Base-by-base conservation (phyloP, 257 asterid species). In the Gardenia jasminoides region DNA sequence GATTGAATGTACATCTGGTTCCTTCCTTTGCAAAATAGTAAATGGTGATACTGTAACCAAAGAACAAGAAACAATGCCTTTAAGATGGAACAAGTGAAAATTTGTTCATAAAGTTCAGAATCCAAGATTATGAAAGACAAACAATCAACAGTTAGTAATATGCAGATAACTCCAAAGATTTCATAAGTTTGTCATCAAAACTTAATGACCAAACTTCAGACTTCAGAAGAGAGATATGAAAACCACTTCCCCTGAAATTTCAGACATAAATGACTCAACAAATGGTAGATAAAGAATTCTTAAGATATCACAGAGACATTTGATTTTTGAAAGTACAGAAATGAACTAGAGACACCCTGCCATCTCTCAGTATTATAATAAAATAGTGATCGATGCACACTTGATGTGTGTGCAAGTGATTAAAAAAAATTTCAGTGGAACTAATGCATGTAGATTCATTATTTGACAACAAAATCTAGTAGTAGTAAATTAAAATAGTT, bases 21-120 rank as follows among this genome's bases (percentile, higher is more conserved):
- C 92, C 98, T 85, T 90, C 99, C 89, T 94, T 94, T 50, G 93
- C 97, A 79, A 90, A 94, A 77, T 93, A 94, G 82, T 85, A 88
- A 78, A 93, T 87, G 31, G 97, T 90, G 77, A 94, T 93, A 75
- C 99, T 94, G 89, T 80, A 82, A 85, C 59, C 78, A 24, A 80
- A 77, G 76, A 58, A n/a, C 26, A 81, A 69, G 74, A 71, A 70
- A 67, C 44, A 76, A 74, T 48, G 43, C 48, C 77, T 78, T 74
- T 58, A 31, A 52, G 22, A 50, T 12, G 31, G 36, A 76, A 17
- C 19, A 74, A 26, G 28, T 61, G 81, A 54, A 12, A 39, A 50
- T 8, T 28, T 10, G 59, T 46, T 2, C 26, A 41, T 26, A 59
- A 39, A 72, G 33, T 54, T 59, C 77, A 79, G 70, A 59, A 33